These are phyloP conservation scores for Paraurostyla sp. DNA, from an alignment of 73 alveolate species.

Conservation along the genomic window DNA sequence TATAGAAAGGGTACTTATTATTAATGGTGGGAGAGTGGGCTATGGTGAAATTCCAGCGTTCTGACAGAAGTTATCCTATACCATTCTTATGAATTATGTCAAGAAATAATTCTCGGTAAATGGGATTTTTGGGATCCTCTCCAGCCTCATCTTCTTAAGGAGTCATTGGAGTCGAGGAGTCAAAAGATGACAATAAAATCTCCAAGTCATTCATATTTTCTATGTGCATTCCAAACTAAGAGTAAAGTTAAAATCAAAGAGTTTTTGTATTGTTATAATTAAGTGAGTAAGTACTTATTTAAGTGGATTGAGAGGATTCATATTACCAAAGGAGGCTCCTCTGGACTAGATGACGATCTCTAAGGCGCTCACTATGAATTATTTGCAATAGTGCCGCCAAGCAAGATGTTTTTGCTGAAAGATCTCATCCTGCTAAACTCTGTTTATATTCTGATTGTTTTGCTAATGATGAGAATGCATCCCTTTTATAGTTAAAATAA, in stretches of 20 bases:
- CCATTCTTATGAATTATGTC: not conserved
- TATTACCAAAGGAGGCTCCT: not conserved
- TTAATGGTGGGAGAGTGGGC: not conserved
- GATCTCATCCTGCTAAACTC: not conserved
- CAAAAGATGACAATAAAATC: not conserved
- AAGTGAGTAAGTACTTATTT: not conserved
- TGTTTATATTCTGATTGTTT: not conserved
- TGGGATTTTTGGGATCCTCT: not conserved
- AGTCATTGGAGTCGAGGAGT: not conserved
- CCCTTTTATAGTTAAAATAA: not conserved
- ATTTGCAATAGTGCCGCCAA: not conserved
- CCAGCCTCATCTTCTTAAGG: slow-evolving; percentile 3
- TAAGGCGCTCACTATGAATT: not conserved
- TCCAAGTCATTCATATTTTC: not conserved
- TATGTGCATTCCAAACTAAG: not conserved
- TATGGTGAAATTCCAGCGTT: slow-evolving; percentile 5
- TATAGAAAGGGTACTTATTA: not conserved
- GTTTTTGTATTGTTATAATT: not conserved
- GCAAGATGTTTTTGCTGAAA: not conserved
- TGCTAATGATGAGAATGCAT: slow-evolving; percentile 20
- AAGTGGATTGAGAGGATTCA: not conserved
- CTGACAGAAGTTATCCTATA: not conserved
- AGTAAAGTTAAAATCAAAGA: not conserved
- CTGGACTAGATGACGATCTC: not conserved
- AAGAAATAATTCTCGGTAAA: not conserved